These are phyloP conservation scores for Rhypophila decipiens DNA, from an alignment of 495 filamentous ascomycete genomes.

Conservation along the genomic window DNA sequence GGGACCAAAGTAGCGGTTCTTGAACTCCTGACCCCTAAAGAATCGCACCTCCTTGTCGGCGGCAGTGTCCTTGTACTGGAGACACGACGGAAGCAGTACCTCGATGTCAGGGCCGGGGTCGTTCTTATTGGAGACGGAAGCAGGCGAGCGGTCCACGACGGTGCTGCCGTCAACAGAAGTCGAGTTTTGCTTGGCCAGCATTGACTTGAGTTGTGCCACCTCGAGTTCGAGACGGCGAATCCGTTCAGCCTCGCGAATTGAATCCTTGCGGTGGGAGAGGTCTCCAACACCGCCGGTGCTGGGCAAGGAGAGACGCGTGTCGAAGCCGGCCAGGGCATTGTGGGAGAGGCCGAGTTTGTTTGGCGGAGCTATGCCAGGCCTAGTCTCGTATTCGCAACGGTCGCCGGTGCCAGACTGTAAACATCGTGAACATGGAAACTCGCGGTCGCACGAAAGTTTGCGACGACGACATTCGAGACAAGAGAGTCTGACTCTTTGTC, in stretches of 20 bases:
- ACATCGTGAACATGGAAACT: slow-evolving; percentile 46
- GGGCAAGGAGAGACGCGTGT: slow-evolving; percentile 28
- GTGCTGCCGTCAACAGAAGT: slow-evolving; percentile 29
- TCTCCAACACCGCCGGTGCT: slow-evolving; percentile 1
- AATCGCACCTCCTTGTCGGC: slow-evolving; percentile 31
- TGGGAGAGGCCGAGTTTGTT: slow-evolving; percentile 31
- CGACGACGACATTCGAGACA: slow-evolving; percentile 45
- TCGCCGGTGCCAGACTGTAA: slow-evolving; percentile 45
- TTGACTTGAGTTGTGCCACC: slow-evolving; percentile 38
- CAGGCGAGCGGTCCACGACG: slow-evolving; percentile 25
- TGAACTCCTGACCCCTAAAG: slow-evolving; percentile 35
- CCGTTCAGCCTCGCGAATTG: slow-evolving; percentile 37
- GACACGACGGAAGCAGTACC: slow-evolving; percentile 9
- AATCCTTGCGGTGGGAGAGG: slow-evolving; percentile 24
- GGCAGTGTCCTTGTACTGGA: slow-evolving; percentile 19
- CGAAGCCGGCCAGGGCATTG: slow-evolving; percentile 25
- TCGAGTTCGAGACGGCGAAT: slow-evolving; percentile 45
- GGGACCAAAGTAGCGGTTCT: slow-evolving; percentile 43
- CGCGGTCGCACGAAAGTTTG: slow-evolving; percentile 46
- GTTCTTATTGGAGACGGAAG: slow-evolving; percentile 7
- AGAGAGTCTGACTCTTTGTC: slow-evolving; percentile 42
- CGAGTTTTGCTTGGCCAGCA: slow-evolving; percentile 28
- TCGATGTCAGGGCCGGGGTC: slow-evolving; percentile 10
- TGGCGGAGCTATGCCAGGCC: slow-evolving; percentile 34
- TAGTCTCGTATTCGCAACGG: slow-evolving; percentile 43